Percentiles rank a stretch among this genome's conserved stretches.
Evolutionary conservation across 129 eudicot genomes (phyloP).

Genomic region (Chrysanthemum lavandulifolium): DNA sequence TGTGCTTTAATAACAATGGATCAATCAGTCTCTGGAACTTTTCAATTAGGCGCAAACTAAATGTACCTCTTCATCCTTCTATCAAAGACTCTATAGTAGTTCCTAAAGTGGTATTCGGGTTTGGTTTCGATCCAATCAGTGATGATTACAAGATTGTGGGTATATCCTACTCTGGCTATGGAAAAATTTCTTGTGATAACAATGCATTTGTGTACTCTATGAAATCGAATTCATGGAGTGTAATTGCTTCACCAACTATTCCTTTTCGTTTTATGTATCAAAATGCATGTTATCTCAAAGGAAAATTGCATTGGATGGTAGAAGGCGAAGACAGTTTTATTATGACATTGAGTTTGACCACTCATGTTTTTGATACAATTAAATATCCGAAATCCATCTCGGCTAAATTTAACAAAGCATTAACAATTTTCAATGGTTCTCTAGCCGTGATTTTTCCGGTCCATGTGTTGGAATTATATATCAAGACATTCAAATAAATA

Average conservation of each 20-base stretch:
- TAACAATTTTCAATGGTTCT: not conserved
- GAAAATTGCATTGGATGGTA: slow-evolving; percentile 16
- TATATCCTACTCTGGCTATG: not conserved
- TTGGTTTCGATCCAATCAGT: slow-evolving; percentile 15
- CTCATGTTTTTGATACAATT: not conserved
- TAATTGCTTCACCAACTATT: not conserved
- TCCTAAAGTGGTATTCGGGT: not conserved
- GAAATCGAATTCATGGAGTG: not conserved
- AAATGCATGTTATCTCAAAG: not conserved
- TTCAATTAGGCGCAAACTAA: slow-evolving; percentile 1
- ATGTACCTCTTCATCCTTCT: too few relatives aligned
- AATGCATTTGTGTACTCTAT: not conserved
- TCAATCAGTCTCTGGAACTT: slow-evolving; percentile 9
- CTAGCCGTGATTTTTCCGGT: too few relatives aligned
- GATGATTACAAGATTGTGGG: slow-evolving; percentile 12
- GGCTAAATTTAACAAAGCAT: not conserved
- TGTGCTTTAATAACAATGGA: not conserved
- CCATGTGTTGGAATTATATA: too few relatives aligned
- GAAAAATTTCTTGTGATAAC: fast-evolving
- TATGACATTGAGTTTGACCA: not conserved
- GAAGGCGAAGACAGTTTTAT: not conserved
- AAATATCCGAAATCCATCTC: not conserved
- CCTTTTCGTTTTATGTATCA: too few relatives aligned
- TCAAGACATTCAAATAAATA: too few relatives aligned
- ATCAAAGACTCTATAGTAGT: too few relatives aligned